These are phyloP conservation scores for Aspergillus fischeri DNA, from an alignment of 2,329 filamentous ascomycete genomes.

Conservation along the genomic window DNA sequence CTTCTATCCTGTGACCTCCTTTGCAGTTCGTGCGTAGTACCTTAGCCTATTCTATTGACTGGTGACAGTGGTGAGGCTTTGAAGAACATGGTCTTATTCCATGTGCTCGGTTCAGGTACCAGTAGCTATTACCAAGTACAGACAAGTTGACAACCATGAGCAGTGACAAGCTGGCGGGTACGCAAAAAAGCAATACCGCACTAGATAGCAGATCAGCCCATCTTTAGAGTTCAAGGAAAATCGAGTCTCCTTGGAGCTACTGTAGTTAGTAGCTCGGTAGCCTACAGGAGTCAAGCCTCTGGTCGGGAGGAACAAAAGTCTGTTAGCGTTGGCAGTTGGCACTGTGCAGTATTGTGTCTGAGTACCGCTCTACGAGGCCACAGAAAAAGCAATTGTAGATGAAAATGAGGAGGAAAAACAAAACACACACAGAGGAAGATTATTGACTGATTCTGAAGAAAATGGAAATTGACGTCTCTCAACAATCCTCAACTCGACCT, in stretches of 20 bases:
- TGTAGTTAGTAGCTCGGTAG: not conserved
- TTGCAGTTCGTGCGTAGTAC: no score
- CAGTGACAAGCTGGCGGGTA: not conserved
- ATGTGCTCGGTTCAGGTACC: not conserved
- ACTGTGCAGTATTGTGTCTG: no score
- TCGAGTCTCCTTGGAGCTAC: not conserved
- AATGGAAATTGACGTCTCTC: not conserved
- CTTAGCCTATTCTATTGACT: no score
- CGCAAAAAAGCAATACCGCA: not conserved
- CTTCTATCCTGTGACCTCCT: not conserved
- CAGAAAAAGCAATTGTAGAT: not conserved
- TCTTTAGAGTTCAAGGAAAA: not conserved
- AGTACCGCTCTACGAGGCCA: not conserved
- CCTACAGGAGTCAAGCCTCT: not conserved
- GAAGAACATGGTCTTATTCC: no score
- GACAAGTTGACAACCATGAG: not conserved
- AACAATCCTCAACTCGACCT: no score
- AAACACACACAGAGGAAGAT: not conserved
- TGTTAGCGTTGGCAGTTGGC: not conserved
- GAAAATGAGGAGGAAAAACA: not conserved
- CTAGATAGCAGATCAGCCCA: not conserved
- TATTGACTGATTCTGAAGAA: not conserved
- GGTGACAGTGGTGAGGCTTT: no score
- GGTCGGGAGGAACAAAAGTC: no score
- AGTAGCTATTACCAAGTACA: not conserved